These are phyloP conservation scores for Chrysoporthe cubensis DNA, from an alignment of 2,329 filamentous ascomycete species.

Conservation along the genomic window DNA sequence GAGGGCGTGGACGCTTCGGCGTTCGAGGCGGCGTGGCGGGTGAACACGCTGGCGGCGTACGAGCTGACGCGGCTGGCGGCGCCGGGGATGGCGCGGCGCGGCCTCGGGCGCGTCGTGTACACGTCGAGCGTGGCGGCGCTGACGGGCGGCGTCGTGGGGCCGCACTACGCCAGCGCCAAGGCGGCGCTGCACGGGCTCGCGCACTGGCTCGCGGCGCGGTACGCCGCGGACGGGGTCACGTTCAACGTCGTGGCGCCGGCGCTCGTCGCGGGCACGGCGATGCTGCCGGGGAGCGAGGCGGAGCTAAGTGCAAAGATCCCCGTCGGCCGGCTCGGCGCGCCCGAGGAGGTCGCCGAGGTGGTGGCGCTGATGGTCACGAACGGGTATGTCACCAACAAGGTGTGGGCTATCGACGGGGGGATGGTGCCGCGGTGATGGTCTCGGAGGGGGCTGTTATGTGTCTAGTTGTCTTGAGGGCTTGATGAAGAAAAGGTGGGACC, in stretches of 20 bases:
- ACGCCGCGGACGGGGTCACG: conserved; percentile 18
- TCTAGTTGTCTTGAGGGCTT: no score
- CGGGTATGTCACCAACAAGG: conserved; percentile 23
- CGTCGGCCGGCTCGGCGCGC: conserved; percentile 17
- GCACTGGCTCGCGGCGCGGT: conserved; percentile 4
- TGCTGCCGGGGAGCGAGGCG: conserved; percentile 14
- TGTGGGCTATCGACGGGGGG: conserved; percentile 23
- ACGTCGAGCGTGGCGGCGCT: conserved; percentile 22
- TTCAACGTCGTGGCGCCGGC: conserved; percentile 25
- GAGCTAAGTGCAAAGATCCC: conserved; percentile 10
- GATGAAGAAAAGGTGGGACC: background rate
- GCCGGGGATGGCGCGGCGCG: conserved; percentile 12
- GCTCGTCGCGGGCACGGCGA: conserved; percentile 20
- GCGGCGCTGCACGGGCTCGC: conserved; percentile 23
- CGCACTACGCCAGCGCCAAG: conserved; percentile 24
- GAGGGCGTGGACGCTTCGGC: conserved; percentile 3
- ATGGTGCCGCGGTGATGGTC: conserved; percentile 15
- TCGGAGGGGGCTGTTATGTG: background rate
- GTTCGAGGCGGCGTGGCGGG: conserved; percentile 25
- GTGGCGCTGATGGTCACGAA: conserved; percentile 22
- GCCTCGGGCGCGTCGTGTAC: conserved; percentile 25
- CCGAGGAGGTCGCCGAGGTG: conserved; percentile 23
- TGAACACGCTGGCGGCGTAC: conserved; percentile 19
- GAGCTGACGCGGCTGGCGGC: conserved; percentile 21
- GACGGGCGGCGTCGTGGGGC: conserved; percentile 23